Evolutionary conservation across 768 basidiomycete genomes (phyloP).

Genomic region (Serendipita sp.): DNA sequence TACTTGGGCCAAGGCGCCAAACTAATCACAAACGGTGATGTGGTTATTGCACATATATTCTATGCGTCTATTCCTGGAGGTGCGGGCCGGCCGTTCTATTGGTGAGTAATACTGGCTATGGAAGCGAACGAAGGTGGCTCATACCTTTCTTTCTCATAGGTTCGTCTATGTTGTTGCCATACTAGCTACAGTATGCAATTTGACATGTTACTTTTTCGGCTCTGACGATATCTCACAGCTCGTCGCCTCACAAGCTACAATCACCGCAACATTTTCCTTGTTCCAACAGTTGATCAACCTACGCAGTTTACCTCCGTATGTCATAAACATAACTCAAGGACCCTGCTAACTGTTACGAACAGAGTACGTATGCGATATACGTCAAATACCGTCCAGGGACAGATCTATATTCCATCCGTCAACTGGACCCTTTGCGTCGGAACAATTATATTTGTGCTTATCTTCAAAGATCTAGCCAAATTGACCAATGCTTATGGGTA

Average conservation of each 20-base stretch:
- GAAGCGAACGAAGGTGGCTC: not conserved
- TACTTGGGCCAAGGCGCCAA: conserved; percentile 61
- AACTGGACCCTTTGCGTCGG: no score
- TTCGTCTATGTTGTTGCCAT: conserved; percentile 46
- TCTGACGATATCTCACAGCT: conserved; percentile 18
- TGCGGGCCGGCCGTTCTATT: conserved; percentile 37
- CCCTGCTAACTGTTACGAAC: not conserved
- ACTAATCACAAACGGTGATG: conserved; percentile 35
- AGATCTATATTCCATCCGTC: no score
- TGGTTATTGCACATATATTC: conserved; percentile 21
- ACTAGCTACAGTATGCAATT: conserved; percentile 37
- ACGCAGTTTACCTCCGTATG: conserved; percentile 37
- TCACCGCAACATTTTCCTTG: conserved; percentile 38
- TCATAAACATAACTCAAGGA: not conserved
- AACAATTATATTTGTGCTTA: conserved; percentile 35
- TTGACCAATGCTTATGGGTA: conserved; percentile 40
- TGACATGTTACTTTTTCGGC: conserved; percentile 49
- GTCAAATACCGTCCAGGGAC: conserved; percentile 32
- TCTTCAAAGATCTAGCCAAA: conserved; percentile 34
- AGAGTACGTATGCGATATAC: conserved; percentile 39
- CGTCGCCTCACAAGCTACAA: conserved; percentile 13
- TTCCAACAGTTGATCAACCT: conserved; percentile 50
- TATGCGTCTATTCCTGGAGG: conserved; percentile 31
- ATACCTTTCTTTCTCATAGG: conserved; percentile 19
- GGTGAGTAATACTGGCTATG: conserved; percentile 21